Base-by-base conservation (phyloP, 2,329 filamentous ascomycete species). In the Hymenoscyphus linearis region DNA sequence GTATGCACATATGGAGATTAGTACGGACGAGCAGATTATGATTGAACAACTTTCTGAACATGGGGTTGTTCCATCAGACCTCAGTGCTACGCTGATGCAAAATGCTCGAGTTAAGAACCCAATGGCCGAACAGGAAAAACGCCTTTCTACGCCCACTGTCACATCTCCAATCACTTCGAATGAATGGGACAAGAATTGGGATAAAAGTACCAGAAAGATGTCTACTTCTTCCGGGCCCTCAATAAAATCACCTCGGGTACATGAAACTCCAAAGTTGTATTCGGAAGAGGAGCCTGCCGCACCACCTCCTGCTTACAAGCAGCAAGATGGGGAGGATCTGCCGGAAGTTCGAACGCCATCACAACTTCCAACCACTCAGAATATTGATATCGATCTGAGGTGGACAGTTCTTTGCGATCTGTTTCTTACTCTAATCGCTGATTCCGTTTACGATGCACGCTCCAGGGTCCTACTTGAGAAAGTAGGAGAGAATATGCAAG, bases 401-500 rank as follows among this genome's bases (percentile, higher is more conserved):
- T 99, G 95, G 95, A 99, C 95, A 0, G 89, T 98, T 0, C 83
- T 99, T 2, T 99, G 95, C 73, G 95, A 99, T 75, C 78, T 99
- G 4, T 99, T 99, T 73, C 82, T 99, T 3, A 86, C 97, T 4
- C 82, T 99, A n/a, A 93, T 99, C 68, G 90, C 93, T n/a, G 93
- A 98, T 75, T 95, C 92, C 0, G 82, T 89, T 13, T 99, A 99
- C 73, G 95, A 99, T 73, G 80, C 93, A 14, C 87, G 95, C 31
- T 98, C 95, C 5, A 85, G 95, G 65, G 83, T 87, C 47, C 79
- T 99, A 31, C 78, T 99, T 5, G 93, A 98, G 75, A 82, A 85
- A 60, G 91, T 98, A 0, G 95, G 89, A 37, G 82, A 85, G 58
- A 88, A 89, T 63, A 82, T 99, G 68, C 86, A 90, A 50, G 87